phyloP scores from a whole-genome alignment of 108 stramenopile genomes.

The Skeletonema tropicum region DNA sequence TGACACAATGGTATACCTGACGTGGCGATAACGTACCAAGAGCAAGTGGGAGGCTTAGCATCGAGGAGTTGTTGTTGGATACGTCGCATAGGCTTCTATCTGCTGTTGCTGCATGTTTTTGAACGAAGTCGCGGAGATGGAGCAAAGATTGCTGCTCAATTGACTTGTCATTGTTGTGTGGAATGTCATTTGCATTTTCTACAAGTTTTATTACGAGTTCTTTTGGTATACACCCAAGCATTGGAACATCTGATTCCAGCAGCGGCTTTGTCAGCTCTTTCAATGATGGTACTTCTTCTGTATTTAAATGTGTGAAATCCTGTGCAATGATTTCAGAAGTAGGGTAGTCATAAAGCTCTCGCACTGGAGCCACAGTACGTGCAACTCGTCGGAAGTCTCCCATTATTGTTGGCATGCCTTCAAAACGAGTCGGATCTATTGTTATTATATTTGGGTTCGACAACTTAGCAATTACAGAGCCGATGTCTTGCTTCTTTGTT shows the following conservation, averaged over 20 bases:
- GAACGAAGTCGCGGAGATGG: conserved; percentile 52
- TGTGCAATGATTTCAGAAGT: conserved; percentile 1
- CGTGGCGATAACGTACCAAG: conserved; percentile 64
- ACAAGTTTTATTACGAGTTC: conserved; percentile 19
- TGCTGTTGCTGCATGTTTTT: conserved; percentile 52
- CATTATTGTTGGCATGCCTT: conserved; percentile 67
- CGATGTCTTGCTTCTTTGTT: conserved; percentile 23
- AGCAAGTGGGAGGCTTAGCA: conserved; percentile 49
- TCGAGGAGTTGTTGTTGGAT: conserved; percentile 57
- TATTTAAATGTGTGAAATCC: conserved; percentile 15
- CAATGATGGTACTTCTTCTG: conserved; percentile 51
- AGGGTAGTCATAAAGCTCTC: conserved; percentile 37
- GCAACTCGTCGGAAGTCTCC: conserved; percentile 70
- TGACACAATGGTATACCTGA: conserved; percentile 43
- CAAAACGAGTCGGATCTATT: conserved; percentile 31
- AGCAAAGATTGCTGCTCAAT: conserved; percentile 40
- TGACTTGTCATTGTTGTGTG: conserved; percentile 4
- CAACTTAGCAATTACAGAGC: not conserved
- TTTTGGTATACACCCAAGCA: conserved; percentile 32
- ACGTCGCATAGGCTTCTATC: conserved; percentile 63
- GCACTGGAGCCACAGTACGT: conserved; percentile 31
- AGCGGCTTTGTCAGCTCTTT: conserved; percentile 46
- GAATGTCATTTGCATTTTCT: conserved; percentile 24
- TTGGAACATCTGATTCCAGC: conserved; percentile 18
- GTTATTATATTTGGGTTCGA: conserved; percentile 26